Evolutionary conservation across 2,329 filamentous ascomycete species (phyloP), one percentile per base, ranked within the genome.

Genomic region (Sarocladiaceae sp.): DNA sequence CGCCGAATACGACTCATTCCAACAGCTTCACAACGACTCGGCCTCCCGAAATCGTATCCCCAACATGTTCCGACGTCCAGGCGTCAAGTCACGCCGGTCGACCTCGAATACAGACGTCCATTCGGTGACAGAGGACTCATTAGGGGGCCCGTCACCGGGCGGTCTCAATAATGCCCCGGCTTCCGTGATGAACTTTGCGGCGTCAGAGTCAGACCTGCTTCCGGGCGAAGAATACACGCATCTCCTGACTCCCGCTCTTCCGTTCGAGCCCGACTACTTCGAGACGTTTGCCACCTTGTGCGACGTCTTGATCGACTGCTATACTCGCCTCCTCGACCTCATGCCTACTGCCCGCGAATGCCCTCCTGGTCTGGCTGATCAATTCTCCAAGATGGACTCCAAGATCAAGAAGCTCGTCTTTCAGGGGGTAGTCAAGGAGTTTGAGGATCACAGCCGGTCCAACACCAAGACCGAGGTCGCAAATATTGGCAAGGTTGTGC

Each of bases 241-340:
- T 60, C 73, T 98, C 2, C 74, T 96, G 16, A 97, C 91, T n/a
- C 93, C 93, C 0, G 84, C 82, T 13, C 68, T 98, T 39, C 93
- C 93, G 0, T 98, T 98, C 58, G 90, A 97, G 51, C 93, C 93
- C 0, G 93, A 98, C 64, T 98, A 95, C 58, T 93, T 91, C 63
- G 89, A 94, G 67, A 96, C 90, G 0, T 97, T 97, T 67, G 85
- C 89, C 12, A 96, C 93, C 11, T 73, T 98, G 6, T 97, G 93
- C 67, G 93, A 98, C 59, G 88, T 95, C 3, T 69, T 98, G 49
- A 94, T 96, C 55, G 93, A 97, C 62, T 88, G 83, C 57, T 98
- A 98, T 66, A 81, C 82, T 27, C 80, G 82, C 45, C 78, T 98
- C 21, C 70, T 94, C 55, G 73, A 72, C 33, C 70, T 98, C 47